Conservation (phyloP, 2,329 filamentous ascomycete species). For the Aspergillus candidus region DNA sequence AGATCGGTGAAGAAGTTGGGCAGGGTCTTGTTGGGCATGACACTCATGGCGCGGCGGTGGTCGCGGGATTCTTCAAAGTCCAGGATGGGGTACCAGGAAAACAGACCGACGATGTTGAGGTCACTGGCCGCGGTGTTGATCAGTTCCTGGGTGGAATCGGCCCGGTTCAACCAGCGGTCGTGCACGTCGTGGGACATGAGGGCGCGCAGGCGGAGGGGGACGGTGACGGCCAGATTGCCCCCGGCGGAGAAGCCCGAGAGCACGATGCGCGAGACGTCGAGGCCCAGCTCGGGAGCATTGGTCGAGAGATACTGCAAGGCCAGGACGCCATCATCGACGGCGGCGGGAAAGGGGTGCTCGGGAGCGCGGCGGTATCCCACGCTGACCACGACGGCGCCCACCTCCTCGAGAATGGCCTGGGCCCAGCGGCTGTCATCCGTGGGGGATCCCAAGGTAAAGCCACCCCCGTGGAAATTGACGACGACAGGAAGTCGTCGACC, state of each 20-base stretch:
- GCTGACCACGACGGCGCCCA: slow-evolving; percentile 53
- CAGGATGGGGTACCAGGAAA: slow-evolving; percentile 58
- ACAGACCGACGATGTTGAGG: slow-evolving; percentile 50
- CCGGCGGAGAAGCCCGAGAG: slow-evolving; percentile 59
- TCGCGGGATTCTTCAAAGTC: slow-evolving; percentile 57
- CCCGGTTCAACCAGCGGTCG: slow-evolving; percentile 20
- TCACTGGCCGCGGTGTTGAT: slow-evolving; percentile 33
- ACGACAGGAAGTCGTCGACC: slow-evolving; percentile 50
- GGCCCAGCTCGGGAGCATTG: slow-evolving; percentile 50
- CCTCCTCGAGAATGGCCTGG: slow-evolving; percentile 49
- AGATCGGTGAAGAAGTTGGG: slow-evolving; percentile 44
- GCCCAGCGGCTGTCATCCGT: slow-evolving; percentile 59
- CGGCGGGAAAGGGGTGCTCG: slow-evolving; percentile 56
- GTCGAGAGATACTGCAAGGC: slow-evolving; percentile 54
- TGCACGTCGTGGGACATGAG: slow-evolving; percentile 17
- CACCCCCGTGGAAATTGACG: slow-evolving; percentile 60
- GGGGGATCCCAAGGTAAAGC: slow-evolving; percentile 55
- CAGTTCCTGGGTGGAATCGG: slow-evolving; percentile 31
- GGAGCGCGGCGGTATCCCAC: slow-evolving; percentile 58
- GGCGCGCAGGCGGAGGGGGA: slow-evolving; percentile 53
- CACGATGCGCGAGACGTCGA: slow-evolving; percentile 53
- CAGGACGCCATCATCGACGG: slow-evolving; percentile 59
- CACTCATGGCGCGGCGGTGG: slow-evolving; percentile 51
- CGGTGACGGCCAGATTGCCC: slow-evolving; percentile 57
- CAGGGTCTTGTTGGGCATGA: slow-evolving; percentile 47